Percentiles rank a stretch among this genome's conserved stretches.
Evolutionary conservation across 2,329 filamentous ascomycete species (phyloP).

Genomic region (Diaporthe batatas): DNA sequence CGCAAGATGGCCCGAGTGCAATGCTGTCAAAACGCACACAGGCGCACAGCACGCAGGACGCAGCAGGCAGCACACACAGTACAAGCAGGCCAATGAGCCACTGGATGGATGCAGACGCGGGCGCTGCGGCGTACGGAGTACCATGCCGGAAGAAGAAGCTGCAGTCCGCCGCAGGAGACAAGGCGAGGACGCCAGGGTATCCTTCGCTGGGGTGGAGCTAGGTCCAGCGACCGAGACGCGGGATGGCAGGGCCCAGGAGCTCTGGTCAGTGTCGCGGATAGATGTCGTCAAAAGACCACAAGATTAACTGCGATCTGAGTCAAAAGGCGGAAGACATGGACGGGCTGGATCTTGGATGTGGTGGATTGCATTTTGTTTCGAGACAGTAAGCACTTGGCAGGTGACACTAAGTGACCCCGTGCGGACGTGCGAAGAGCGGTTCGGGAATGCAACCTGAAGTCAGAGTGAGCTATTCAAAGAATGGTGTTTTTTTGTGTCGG

Average conservation of each 20-base stretch:
- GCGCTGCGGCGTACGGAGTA: slow-evolving; percentile 28
- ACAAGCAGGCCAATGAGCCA: slow-evolving; percentile 26
- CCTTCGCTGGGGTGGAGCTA: slow-evolving; percentile 34
- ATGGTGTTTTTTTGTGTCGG: background rate
- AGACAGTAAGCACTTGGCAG: slow-evolving; percentile 29
- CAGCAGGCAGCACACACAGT: background rate
- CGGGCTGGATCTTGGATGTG: slow-evolving; percentile 20
- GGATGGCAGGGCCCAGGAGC: slow-evolving; percentile 30
- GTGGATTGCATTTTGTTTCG: background rate
- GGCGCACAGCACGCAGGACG: no score
- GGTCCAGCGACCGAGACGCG: slow-evolving; percentile 34
- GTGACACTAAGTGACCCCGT: slow-evolving; percentile 22
- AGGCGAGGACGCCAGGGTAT: slow-evolving; percentile 29
- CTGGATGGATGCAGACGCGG: slow-evolving; percentile 26
- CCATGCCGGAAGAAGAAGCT: slow-evolving; percentile 41
- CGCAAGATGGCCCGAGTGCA: slow-evolving; percentile 26
- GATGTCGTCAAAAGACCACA: slow-evolving; percentile 25
- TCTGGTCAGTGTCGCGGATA: slow-evolving; percentile 29
- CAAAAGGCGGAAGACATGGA: slow-evolving; percentile 16
- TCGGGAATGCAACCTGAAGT: slow-evolving; percentile 25
- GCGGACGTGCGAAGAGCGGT: slow-evolving; percentile 4
- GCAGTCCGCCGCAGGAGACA: slow-evolving; percentile 33
- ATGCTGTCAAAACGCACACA: slow-evolving; percentile 6
- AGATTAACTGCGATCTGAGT: slow-evolving; percentile 23
- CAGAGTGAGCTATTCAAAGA: slow-evolving; percentile 4